phyloP scores from a whole-genome alignment of 2,329 filamentous ascomycete genomes.

The Ophioceras dolichostomum region DNA sequence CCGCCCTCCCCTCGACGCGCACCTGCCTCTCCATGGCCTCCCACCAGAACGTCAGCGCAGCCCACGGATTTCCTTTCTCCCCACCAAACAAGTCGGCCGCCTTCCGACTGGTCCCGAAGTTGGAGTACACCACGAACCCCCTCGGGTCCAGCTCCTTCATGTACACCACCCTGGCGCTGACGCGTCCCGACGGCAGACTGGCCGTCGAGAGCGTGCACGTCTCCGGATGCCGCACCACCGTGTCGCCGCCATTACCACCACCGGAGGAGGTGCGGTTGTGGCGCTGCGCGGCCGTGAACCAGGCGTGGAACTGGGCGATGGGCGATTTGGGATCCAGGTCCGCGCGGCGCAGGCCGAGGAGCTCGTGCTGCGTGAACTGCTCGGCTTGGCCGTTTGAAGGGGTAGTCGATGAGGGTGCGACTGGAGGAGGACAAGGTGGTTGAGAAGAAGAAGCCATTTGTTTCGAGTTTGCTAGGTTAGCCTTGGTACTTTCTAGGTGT shows the following conservation, averaged over 20 bases:
- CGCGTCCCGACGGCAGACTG: constrained; percentile 66
- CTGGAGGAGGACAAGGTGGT: too few species aligned
- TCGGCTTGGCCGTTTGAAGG: constrained; percentile 46
- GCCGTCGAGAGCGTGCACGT: constrained; percentile 83
- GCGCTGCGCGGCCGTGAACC: constrained; percentile 66
- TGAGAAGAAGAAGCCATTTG: too few species aligned
- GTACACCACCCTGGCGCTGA: constrained; percentile 81
- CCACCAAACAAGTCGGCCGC: constrained; percentile 46
- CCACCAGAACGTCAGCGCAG: constrained; percentile 87
- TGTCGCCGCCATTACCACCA: neutral
- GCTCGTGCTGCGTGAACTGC: constrained; percentile 53
- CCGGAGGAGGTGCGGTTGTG: constrained; percentile 8
- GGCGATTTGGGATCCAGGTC: constrained; percentile 54
- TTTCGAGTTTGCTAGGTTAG: constrained; percentile 18
- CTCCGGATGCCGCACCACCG: constrained; percentile 61
- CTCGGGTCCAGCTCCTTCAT: constrained; percentile 79
- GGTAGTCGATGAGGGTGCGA: constrained; percentile 7
- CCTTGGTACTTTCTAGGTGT: neutral
- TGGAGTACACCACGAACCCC: constrained; percentile 89
- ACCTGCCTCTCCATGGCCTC: constrained; percentile 77
- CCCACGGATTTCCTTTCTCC: constrained; percentile 53
- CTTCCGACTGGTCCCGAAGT: constrained; percentile 69
- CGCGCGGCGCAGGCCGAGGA: constrained; percentile 42
- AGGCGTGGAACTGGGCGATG: constrained; percentile 73
- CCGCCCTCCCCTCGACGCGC: constrained; percentile 67